These are phyloP conservation scores for Gyromitra esculenta DNA, from an alignment of 2,329 filamentous ascomycete genomes.

Conservation along the genomic window DNA sequence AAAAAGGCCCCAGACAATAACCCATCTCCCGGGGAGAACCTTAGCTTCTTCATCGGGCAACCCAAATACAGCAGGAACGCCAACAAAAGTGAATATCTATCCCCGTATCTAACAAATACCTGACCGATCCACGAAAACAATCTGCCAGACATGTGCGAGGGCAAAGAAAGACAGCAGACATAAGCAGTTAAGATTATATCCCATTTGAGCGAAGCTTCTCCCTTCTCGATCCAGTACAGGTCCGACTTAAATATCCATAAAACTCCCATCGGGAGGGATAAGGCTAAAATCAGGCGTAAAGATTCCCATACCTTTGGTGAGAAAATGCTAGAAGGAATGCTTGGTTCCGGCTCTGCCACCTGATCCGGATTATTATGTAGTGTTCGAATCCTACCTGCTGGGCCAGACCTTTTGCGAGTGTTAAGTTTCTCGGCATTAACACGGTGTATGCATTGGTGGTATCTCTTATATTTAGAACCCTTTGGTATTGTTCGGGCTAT, in stretches of 20 bases:
- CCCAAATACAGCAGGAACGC: conserved; percentile 6
- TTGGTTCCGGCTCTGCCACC: neutral
- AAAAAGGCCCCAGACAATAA: neutral
- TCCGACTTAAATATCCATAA: neutral
- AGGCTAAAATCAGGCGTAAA: conserved; percentile 4
- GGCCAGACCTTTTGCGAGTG: neutral
- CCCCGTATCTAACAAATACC: neutral
- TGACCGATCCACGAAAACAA: neutral
- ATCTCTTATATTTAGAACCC: conserved; percentile 11
- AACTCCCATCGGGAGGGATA: neutral
- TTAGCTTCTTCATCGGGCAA: neutral
- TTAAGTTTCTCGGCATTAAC: conserved; percentile 7
- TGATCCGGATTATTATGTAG: neutral
- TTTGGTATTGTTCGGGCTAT: conserved; percentile 10
- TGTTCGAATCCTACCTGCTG: neutral
- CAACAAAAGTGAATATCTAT: conserved; percentile 10
- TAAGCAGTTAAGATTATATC: neutral
- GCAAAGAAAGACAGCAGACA: conserved; percentile 19
- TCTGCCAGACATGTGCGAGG: conserved; percentile 4
- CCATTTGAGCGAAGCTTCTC: neutral
- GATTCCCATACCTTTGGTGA: conserved; percentile 8
- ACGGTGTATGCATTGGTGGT: conserved; percentile 9
- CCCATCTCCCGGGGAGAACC: neutral
- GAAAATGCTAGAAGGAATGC: conserved; percentile 11
- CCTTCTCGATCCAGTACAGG: neutral